A percentile compares a stretch with the other conserved stretches of the same genome.
Conservation (phyloP, 106 monocot genomes). For the Amphibolis antarctica region DNA sequence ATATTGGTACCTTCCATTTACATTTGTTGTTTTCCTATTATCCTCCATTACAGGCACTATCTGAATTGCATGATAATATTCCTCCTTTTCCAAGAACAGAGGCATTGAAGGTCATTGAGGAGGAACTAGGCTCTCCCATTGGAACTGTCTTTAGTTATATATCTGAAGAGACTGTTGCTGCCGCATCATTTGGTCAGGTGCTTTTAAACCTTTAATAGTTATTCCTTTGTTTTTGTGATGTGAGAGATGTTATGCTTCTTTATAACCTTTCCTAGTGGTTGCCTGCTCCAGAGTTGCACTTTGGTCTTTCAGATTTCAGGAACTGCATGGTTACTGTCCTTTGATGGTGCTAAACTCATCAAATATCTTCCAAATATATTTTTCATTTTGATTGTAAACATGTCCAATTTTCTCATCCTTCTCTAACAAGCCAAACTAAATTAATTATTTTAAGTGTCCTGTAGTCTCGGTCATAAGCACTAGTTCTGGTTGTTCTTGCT, state of each 20-base stretch:
- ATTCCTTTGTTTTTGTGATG: background rate
- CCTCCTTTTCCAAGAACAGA: conserved; percentile 62
- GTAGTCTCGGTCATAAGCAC: no score
- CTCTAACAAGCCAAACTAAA: no score
- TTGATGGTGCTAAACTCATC: no score
- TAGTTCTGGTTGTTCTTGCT: no score
- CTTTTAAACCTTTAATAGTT: background rate
- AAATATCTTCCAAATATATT: no score
- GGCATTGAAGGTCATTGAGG: conserved; percentile 73
- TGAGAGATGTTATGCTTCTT: background rate
- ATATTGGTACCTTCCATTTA: background rate
- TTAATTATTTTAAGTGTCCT: no score
- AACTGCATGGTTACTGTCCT: no score
- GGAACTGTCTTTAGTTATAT: conserved; percentile 47
- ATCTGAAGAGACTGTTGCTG: conserved; percentile 75
- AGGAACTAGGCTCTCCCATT: conserved; percentile 55
- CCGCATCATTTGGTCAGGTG: conserved; percentile 98
- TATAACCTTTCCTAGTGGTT: no score
- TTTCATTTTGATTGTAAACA: no score
- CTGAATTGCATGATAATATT: conserved; percentile 73
- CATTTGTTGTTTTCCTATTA: background rate
- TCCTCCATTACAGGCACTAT: conserved; percentile 44
- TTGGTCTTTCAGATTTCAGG: no score
- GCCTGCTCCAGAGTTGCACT: no score
- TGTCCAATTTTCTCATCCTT: no score